Evolutionary conservation across 495 filamentous ascomycete genomes (phyloP), one percentile per base, ranked within the genome.

Genomic region (Xylaria curta): DNA sequence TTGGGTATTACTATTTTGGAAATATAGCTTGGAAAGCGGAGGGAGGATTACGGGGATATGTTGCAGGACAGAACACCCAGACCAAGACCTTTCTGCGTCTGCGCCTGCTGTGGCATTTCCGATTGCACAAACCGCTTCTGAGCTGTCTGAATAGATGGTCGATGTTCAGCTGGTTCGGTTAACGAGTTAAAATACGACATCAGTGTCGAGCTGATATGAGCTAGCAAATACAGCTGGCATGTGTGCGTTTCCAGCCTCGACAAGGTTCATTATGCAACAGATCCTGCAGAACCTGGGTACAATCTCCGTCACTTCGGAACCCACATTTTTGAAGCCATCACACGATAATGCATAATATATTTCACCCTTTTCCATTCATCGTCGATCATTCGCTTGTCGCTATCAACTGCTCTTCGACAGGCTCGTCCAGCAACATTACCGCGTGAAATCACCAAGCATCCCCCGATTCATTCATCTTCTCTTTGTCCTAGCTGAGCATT

Each of bases 281-380:
- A 59, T 7, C 31, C 53, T 36, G 21, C 17, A 7, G 42, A 60
- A 28, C 24, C 28, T 49, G 46, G 28, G 44, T 4, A 56, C 36
- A 53, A 49, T n/a, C 17, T 38, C n/a, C n/a, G 4, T 31, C 44
- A 28, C 44, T 21, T 54, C 46, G 24, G 36, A 60, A 15, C 38
- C 49, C 13, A 26, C 60, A n/a, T 31, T 24, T 65, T 59, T 60
- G 38, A 60, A 71, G 21, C 21, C 62, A 53, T 66, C 69, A 59
- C 53, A 71, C 62, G 62, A 79, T 78, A 79, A 79, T 79, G 74
- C 76, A 78, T 79, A 79, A 78, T 79, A 75, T 78, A 73, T 36
- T 76, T 69, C 70, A 24, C 38, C 54, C 54, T 61, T 56, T 63
- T 66, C 69, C 51, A 61, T 66, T 72, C 71, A 21, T 69, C 69